Percentiles rank a stretch among this genome's conserved stretches.
phyloP scores from a whole-genome alignment of 2,329 filamentous ascomycete species.

The Juglanconis juglandina region DNA sequence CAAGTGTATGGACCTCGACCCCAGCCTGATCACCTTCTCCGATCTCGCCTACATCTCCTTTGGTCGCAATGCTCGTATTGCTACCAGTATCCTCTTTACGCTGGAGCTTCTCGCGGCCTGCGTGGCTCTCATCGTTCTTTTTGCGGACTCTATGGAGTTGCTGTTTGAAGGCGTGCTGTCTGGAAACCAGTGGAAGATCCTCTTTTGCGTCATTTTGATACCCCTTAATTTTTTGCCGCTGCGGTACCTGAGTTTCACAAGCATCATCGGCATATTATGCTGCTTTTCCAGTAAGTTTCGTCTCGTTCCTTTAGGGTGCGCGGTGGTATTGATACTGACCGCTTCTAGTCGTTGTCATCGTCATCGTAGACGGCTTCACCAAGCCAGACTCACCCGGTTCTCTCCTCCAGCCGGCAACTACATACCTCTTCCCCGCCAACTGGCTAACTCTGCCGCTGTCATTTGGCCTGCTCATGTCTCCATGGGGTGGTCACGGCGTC shows the following conservation, averaged over 20 bases:
- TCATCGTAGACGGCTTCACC: conserved; percentile 80
- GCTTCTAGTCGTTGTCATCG: conserved; percentile 69
- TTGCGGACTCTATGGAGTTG: conserved; percentile 81
- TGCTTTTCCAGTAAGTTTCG: conserved; percentile 75
- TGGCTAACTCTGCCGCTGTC: conserved; percentile 85
- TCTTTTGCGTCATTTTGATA: conserved; percentile 75
- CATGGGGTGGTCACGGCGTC: conserved; percentile 61
- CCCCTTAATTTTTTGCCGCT: conserved; percentile 83
- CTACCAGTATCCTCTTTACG: conserved; percentile 82
- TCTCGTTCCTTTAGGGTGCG: neutral
- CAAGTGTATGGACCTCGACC: conserved; percentile 84
- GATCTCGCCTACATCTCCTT: conserved; percentile 91
- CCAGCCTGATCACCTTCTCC: conserved; percentile 85
- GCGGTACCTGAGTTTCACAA: conserved; percentile 81
- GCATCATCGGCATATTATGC: conserved; percentile 85
- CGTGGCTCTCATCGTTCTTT: conserved; percentile 87
- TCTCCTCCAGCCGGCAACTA: conserved; percentile 72
- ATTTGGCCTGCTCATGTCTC: conserved; percentile 84
- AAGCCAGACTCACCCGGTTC: conserved; percentile 80
- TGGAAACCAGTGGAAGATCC: conserved; percentile 74
- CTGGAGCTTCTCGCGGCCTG: conserved; percentile 84
- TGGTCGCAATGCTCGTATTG: conserved; percentile 73
- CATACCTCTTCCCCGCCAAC: conserved; percentile 78
- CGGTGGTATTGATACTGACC: conserved; percentile 4
- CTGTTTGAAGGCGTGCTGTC: conserved; percentile 68